Percentiles rank a stretch among this genome's conserved stretches.
phyloP scores from a whole-genome alignment of 2,329 filamentous ascomycete genomes.

The Fusarium poae region DNA sequence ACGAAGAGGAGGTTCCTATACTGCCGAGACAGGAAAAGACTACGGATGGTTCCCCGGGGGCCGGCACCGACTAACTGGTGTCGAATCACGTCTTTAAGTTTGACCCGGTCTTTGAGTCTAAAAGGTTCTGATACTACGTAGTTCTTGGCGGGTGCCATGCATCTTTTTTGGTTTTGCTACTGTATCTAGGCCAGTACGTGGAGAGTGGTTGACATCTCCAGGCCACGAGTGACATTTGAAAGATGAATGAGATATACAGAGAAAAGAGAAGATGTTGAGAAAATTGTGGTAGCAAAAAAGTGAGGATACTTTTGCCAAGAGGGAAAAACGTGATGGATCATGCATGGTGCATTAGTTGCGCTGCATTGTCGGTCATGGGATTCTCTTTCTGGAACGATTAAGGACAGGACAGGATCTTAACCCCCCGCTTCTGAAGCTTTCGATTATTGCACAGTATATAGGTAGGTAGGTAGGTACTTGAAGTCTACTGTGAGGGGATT shows the following conservation, averaged over 20 bases:
- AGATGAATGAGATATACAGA: not conserved
- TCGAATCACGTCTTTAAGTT: conserved; percentile 31
- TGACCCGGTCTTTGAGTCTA: conserved; percentile 1
- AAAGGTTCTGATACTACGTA: conserved; percentile 1
- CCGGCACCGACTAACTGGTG: conserved; percentile 38
- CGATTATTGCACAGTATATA: conserved; percentile 7
- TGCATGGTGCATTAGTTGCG: conserved; percentile 33
- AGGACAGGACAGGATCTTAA: not conserved
- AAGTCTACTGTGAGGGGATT: not conserved
- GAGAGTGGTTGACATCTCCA: conserved; percentile 1
- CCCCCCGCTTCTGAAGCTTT: conserved; percentile 18
- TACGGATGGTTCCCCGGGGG: conserved; percentile 40
- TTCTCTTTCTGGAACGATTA: conserved; percentile 36
- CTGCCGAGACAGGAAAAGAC: conserved; percentile 27
- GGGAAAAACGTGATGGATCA: conserved; percentile 29
- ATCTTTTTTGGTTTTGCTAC: not conserved
- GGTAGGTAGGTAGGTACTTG: not conserved
- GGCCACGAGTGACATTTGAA: conserved; percentile 2
- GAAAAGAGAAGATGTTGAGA: not conserved
- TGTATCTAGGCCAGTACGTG: not conserved
- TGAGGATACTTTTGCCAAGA: conserved; percentile 23
- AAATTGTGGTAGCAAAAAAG: conserved; percentile 2
- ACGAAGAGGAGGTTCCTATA: not conserved
- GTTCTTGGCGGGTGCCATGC: not conserved
- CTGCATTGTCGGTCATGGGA: conserved; percentile 35